phyloP scores from a whole-genome alignment of 306 rosid species.

The Comarum palustre region DNA sequence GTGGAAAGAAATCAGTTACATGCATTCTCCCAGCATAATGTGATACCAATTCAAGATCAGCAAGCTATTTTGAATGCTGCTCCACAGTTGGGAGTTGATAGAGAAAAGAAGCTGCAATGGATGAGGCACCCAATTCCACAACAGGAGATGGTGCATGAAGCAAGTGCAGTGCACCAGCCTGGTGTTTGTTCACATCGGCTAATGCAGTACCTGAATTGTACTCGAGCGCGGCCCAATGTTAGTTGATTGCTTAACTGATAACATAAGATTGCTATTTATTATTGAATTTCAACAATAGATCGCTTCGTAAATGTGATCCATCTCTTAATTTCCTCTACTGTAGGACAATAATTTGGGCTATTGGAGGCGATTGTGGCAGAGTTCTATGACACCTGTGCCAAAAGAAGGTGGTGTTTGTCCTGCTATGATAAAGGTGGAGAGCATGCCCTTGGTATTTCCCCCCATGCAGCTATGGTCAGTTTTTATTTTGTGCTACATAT shows the following conservation, averaged over 20 bases:
- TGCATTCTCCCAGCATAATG: constrained; percentile 26
- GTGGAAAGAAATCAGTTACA: constrained; percentile 27
- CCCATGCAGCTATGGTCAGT: constrained; percentile 36
- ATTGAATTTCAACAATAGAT: background rate
- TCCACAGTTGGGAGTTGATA: constrained; percentile 14
- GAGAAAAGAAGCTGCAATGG: constrained; percentile 31
- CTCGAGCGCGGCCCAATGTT: constrained; percentile 39
- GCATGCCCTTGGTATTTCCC: constrained; percentile 22
- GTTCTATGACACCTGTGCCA: constrained; percentile 42
- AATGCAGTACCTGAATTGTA: constrained; percentile 41
- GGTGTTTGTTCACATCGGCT: constrained; percentile 38
- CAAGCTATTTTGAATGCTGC: constrained; percentile 14
- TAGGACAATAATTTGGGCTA: constrained; percentile 40
- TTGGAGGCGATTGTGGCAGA: constrained; percentile 44
- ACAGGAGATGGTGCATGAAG: constrained; percentile 14
- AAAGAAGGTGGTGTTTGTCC: constrained; percentile 45
- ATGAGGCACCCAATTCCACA: constrained; percentile 21
- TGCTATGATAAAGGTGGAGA: constrained; percentile 34
- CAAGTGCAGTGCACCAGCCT: constrained; percentile 10
- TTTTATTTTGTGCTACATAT: constrained; percentile 16
- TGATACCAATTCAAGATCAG: constrained; percentile 5
- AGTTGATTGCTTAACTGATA: constrained; percentile 13
- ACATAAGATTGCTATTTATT: background rate
- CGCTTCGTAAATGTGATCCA: background rate
- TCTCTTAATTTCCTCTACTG: background rate